Percentiles rank a stretch among this genome's conserved stretches.
Evolutionary conservation across 768 basidiomycete genomes (phyloP).

Genomic region (Lactarius sanguifluus): DNA sequence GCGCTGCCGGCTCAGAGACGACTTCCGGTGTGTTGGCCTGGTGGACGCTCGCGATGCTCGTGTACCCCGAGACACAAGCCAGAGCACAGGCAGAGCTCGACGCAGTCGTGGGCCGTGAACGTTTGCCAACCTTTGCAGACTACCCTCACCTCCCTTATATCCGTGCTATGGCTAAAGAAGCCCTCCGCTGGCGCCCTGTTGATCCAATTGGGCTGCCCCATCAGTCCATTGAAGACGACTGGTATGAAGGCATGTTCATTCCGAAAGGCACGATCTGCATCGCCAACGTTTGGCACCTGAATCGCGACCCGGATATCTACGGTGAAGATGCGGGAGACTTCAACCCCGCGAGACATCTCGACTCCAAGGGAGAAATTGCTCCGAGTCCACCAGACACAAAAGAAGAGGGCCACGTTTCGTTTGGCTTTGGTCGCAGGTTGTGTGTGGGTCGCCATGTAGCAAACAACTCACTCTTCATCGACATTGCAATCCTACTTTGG

Average conservation of each 20-base stretch:
- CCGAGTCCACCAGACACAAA: slow-evolving; percentile 29
- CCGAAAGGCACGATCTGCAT: slow-evolving; percentile 27
- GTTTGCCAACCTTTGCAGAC: slow-evolving; percentile 26
- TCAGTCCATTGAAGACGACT: slow-evolving; percentile 29
- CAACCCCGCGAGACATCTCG: slow-evolving; percentile 27
- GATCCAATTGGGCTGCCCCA: slow-evolving; percentile 28
- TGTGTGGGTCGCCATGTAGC: slow-evolving; percentile 29
- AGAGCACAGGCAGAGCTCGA: slow-evolving; percentile 28
- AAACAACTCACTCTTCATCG: slow-evolving; percentile 28
- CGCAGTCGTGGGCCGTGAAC: slow-evolving; percentile 26
- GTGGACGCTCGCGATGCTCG: slow-evolving; percentile 28
- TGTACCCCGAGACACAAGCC: slow-evolving; percentile 26
- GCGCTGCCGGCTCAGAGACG: slow-evolving; percentile 28
- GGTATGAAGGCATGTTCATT: slow-evolving; percentile 30
- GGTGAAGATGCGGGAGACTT: slow-evolving; percentile 27
- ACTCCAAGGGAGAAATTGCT: slow-evolving; percentile 17
- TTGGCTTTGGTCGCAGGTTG: slow-evolving; percentile 27
- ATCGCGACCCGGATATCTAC: slow-evolving; percentile 27
- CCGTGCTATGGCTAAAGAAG: slow-evolving; percentile 28
- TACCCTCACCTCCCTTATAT: slow-evolving; percentile 27
- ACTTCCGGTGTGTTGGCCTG: slow-evolving; percentile 29
- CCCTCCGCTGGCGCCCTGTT: slow-evolving; percentile 28
- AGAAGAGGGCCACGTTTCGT: slow-evolving; percentile 27
- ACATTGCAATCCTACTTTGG: slow-evolving; percentile 26
- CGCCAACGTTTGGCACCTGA: slow-evolving; percentile 29